Base-by-base conservation (phyloP, 1,139 yeast species). In the Saccharomyces hybrid region DNA sequence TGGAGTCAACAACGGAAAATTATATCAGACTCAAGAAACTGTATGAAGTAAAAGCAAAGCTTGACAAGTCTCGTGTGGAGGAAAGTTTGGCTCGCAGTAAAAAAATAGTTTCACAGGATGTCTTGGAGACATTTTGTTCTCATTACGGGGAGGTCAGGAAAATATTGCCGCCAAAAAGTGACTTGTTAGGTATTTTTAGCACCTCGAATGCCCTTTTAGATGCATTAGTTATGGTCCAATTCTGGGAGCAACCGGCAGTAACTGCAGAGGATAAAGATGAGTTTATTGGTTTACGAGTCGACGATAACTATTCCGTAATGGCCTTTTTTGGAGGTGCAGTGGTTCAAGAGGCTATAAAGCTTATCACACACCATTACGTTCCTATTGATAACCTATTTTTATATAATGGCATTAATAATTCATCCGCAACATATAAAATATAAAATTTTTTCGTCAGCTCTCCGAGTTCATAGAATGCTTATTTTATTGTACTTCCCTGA, bases 301-400 rank as follows among this genome's bases (percentile, higher is more conserved):
- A 38, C 13, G 26, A 9, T 19, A 8, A 47, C 2, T 63, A 57
- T 48, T 55, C 63, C 13, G 57, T 61, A 11, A 70, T 81, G 1
- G 70, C 85, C 0, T 69, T 86, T n/a, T 72, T 87, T 62, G 96
- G 95, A 3, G 96, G 96, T 0, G 72, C 88, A 9, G 88, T 82
- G 0, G 82, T 89, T 16, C 96, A 89, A 65, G 97, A 89, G 64
- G 80, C 79, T 8, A 75, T 84, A 55, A 86, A 86, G 70, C 63
- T 85, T 2, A 68, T 85, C 13, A 80, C 95, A 1, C 79, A 80
- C 49, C 96, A 89, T 67, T 88, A 86, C 61, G 75, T 83, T 4
- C 91, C 96, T 0, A 66, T 87, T 49, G 84, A 84, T 58, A 85
- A 87, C 61, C 70, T 83, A 23, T 75, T 83, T 53, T 76, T 84